Evolutionary conservation across 2,329 filamentous ascomycete species (phyloP).

Genomic region (Arthrobotrys entomopaga): DNA sequence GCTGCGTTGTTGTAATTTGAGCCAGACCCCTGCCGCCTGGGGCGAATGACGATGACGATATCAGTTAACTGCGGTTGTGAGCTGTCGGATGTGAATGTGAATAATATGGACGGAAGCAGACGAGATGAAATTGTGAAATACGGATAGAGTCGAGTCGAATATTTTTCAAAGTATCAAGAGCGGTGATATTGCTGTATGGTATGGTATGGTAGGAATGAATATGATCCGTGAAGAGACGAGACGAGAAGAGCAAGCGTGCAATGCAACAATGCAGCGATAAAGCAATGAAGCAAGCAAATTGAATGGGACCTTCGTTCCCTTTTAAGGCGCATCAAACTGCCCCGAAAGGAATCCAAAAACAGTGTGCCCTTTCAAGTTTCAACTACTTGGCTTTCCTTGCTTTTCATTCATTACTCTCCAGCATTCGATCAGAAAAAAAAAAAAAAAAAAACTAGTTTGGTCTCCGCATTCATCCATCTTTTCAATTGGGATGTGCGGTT

Average conservation of each 20-base stretch:
- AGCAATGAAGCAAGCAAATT: too few species aligned
- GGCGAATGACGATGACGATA: too few species aligned
- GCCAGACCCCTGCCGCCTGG: too few species aligned
- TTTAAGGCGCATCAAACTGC: slow-evolving; percentile 48
- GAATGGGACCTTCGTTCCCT: slow-evolving; percentile 26
- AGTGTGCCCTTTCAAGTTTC: slow-evolving; percentile 1
- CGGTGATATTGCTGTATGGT: not conserved
- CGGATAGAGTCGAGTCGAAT: not conserved
- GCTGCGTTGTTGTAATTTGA: not conserved
- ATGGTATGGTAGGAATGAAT: not conserved
- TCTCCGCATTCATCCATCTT: too few species aligned
- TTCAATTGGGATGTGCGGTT: too few species aligned
- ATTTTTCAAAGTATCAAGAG: not conserved
- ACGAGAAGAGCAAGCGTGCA: too few species aligned
- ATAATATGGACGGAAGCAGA: slow-evolving; percentile 11
- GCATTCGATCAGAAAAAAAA: too few species aligned
- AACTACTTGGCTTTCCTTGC: slow-evolving; percentile 5
- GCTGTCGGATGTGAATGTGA: not conserved
- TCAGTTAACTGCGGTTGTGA: too few species aligned
- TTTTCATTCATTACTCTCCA: not conserved
- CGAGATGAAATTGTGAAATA: not conserved
- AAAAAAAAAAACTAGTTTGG: too few species aligned
- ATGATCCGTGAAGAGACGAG: slow-evolving; percentile 27
- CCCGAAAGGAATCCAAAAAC: slow-evolving; percentile 13
- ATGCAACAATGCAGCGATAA: too few species aligned